phyloP scores from a whole-genome alignment of 2,329 filamentous ascomycete genomes.

The Chaetomium olivaceum region DNA sequence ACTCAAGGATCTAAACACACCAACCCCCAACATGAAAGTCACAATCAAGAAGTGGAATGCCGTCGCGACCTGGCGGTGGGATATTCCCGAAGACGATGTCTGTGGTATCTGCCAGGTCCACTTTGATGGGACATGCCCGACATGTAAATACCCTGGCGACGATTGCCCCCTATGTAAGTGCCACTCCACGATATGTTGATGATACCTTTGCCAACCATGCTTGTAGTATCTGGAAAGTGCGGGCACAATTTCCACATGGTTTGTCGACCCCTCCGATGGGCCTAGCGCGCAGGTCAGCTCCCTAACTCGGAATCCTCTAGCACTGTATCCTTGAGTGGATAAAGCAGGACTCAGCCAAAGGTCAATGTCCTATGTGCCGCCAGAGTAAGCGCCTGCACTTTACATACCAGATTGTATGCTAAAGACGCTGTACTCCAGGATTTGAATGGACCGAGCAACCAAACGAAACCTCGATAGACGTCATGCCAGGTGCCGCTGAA shows the following conservation, averaged over 20 bases:
- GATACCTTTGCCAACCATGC: background rate
- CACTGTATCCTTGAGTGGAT: conserved; percentile 98
- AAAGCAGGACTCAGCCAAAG: conserved; percentile 88
- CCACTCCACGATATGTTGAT: background rate
- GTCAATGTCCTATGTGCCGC: conserved; percentile 96
- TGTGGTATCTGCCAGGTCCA: conserved; percentile 98
- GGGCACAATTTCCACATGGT: conserved; percentile 99
- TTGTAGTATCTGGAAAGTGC: conserved; percentile 86
- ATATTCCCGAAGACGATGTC: conserved; percentile 94
- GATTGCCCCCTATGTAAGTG: conserved; percentile 87
- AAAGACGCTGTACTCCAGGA: conserved; percentile 27
- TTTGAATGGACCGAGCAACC: conserved; percentile 39
- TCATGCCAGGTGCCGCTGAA: conserved; percentile 12
- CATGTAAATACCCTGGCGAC: conserved; percentile 96
- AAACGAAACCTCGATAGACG: conserved; percentile 28
- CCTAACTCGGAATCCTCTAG: conserved; percentile 47
- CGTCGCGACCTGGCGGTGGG: conserved; percentile 96
- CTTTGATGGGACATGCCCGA: conserved; percentile 96
- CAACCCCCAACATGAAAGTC: conserved; percentile 73
- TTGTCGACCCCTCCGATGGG: conserved; percentile 22
- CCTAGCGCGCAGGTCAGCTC: background rate
- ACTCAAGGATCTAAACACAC: background rate
- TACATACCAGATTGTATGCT: background rate
- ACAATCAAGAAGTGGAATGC: conserved; percentile 91
- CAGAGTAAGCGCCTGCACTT: conserved; percentile 63